Percentiles rank a stretch among this genome's conserved stretches.
Evolutionary conservation across 768 basidiomycete genomes (phyloP).

Genomic region (Mycena vulgaris): DNA sequence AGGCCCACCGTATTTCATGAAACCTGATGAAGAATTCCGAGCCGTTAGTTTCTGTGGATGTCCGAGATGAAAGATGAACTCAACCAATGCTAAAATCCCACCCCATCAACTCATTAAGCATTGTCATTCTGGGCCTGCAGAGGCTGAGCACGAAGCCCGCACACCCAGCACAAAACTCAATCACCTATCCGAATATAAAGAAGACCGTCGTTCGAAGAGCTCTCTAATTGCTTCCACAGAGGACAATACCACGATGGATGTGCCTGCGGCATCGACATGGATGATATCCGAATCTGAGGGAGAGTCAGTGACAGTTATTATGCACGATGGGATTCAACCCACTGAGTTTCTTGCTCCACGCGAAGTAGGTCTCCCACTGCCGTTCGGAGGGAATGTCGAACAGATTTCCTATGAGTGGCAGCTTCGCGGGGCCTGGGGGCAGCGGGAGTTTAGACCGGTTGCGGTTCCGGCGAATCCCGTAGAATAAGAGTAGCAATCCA

Average conservation of each 20-base stretch:
- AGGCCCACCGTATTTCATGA: slow-evolving; percentile 41
- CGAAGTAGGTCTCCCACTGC: slow-evolving; percentile 11
- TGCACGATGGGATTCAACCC: not conserved
- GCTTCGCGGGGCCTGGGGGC: slow-evolving; percentile 1
- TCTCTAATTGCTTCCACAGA: slow-evolving; percentile 52
- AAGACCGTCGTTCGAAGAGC: slow-evolving; percentile 53
- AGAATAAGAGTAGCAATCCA: not conserved
- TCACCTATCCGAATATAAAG: too few relatives aligned
- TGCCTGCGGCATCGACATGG: slow-evolving; percentile 45
- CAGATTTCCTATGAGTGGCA: slow-evolving; percentile 20
- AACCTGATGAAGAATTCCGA: slow-evolving; percentile 1
- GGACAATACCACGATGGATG: slow-evolving; percentile 51
- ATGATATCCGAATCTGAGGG: slow-evolving; percentile 45
- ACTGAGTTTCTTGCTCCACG: slow-evolving; percentile 35
- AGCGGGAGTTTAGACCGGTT: not conserved
- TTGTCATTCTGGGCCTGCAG: slow-evolving; percentile 29
- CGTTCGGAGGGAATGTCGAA: too few relatives aligned
- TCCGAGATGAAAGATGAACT: too few relatives aligned
- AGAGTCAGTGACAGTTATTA: not conserved
- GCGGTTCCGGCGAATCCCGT: not conserved
- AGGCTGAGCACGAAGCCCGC: not conserved
- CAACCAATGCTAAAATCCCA: slow-evolving; percentile 33
- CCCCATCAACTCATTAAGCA: too few relatives aligned
- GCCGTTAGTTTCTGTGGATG: too few relatives aligned
- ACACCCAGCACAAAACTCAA: slow-evolving; percentile 51